phyloP scores from a whole-genome alignment of 345 rosid species.

The Tarenaya hassleriana region DNA sequence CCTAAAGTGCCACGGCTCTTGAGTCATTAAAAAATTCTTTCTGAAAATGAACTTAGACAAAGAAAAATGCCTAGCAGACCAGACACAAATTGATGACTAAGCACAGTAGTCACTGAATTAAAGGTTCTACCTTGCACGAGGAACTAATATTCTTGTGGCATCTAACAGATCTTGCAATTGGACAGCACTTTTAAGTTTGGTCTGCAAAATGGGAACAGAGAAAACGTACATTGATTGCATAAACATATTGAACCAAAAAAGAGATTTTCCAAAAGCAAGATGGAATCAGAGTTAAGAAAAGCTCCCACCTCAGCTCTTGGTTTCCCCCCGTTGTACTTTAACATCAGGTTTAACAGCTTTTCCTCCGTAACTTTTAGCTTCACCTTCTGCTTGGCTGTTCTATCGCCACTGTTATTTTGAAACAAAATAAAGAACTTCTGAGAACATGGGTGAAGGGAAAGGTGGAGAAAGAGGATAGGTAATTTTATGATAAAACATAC shows the following conservation, averaged over 20 bases:
- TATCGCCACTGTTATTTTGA: constrained; percentile 69
- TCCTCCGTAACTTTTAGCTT: constrained; percentile 97
- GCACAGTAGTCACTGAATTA: constrained; percentile 9
- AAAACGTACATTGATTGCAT: too few relatives aligned
- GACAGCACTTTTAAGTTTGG: constrained; percentile 94
- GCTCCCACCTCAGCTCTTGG: constrained; percentile 76
- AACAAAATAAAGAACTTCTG: constrained; percentile 14
- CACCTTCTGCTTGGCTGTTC: constrained; percentile 99
- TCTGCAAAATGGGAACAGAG: constrained; percentile 42
- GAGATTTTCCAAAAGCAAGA: background rate
- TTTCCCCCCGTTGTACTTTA: constrained; percentile 93
- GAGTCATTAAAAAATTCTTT: constrained; percentile 2
- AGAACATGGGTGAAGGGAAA: constrained; percentile 13
- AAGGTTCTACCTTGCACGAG: constrained; percentile 72
- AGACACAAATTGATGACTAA: constrained; percentile 2
- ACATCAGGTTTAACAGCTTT: constrained; percentile 86
- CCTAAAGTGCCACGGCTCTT: constrained; percentile 1
- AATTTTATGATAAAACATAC: constrained; percentile 44
- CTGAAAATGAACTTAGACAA: background rate
- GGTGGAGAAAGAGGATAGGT: background rate
- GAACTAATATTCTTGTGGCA: constrained; percentile 93
- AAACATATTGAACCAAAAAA: too few relatives aligned
- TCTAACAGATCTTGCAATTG: constrained; percentile 97
- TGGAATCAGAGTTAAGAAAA: constrained; percentile 10
- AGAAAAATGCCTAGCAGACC: constrained; percentile 6